Percentiles rank a stretch among this genome's conserved stretches.
Conservation (phyloP, 2,329 filamentous ascomycete species). For the Ampelomyces quisqualis region DNA sequence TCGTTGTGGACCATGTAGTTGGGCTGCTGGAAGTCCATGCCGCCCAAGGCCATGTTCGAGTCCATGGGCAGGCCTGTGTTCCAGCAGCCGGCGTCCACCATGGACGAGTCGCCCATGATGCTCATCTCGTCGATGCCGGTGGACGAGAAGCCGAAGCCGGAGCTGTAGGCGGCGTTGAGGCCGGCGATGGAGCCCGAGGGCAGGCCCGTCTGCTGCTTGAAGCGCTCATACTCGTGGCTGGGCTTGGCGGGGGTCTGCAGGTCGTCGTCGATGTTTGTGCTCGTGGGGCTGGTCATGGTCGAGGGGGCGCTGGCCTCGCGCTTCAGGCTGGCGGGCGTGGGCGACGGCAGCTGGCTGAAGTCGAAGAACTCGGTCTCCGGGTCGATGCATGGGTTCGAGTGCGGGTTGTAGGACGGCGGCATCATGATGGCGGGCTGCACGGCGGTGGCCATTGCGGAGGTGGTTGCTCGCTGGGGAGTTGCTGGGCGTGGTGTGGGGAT, state of each 20-base stretch:
- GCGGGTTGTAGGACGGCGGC: conserved; percentile 36
- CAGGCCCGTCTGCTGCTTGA: conserved; percentile 93
- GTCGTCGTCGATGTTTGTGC: conserved; percentile 51
- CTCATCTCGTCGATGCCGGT: conserved; percentile 69
- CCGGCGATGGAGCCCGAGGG: conserved; percentile 81
- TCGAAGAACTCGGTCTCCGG: conserved; percentile 48
- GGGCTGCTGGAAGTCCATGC: conserved; percentile 55
- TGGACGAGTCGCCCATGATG: conserved; percentile 51
- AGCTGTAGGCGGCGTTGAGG: conserved; percentile 61
- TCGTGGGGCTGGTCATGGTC: conserved; percentile 57
- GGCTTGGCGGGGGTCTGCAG: conserved; percentile 70
- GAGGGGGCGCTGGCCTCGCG: conserved; percentile 56
- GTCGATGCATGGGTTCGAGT: conserved; percentile 42
- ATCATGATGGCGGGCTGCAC: conserved; percentile 41
- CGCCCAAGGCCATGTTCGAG: conserved; percentile 68
- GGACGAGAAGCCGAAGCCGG: conserved; percentile 54
- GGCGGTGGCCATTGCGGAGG: conserved; percentile 38
- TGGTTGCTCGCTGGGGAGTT: conserved; percentile 13
- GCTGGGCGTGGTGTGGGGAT: conserved; percentile 14
- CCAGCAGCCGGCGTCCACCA: conserved; percentile 57
- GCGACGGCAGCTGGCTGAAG: conserved; percentile 63
- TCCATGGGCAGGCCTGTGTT: conserved; percentile 53
- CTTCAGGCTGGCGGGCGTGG: conserved; percentile 57
- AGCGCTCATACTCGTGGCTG: conserved; percentile 92
- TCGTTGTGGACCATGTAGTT: conserved; percentile 61